phyloP scores from a whole-genome alignment of 2,329 filamentous ascomycete species.

The Cercospora sesami region DNA sequence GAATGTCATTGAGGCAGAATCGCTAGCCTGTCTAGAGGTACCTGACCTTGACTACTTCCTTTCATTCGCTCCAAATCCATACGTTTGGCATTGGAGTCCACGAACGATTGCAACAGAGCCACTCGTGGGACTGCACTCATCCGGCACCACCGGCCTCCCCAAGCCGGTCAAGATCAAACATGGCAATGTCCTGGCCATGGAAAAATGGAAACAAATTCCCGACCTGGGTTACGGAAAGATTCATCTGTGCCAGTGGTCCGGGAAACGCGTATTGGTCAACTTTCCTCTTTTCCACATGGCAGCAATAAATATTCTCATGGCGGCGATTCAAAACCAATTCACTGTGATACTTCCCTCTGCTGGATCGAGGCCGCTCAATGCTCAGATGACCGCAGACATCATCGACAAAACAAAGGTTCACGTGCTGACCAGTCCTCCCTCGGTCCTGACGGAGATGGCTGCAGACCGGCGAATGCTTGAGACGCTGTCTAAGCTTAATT shows the following conservation, averaged over 20 bases:
- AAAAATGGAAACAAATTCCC: constrained; percentile 18
- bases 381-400: constrained; percentile 16
- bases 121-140: constrained; percentile 21
- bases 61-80: constrained; percentile 8
- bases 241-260: constrained; percentile 16
- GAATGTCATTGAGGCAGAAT: constrained; percentile 18
- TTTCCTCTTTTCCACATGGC: constrained; percentile 22
- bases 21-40: constrained; percentile 17
- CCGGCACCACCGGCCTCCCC: constrained; percentile 21
- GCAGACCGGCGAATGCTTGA: constrained; percentile 11
- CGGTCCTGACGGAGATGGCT: constrained; percentile 21
- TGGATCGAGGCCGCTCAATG: constrained; percentile 4
- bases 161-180: constrained; percentile 23
- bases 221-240: constrained; percentile 8
- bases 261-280: constrained; percentile 8
- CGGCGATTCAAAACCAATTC: constrained; percentile 14
- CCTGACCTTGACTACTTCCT: constrained; percentile 22
- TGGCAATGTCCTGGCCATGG: constrained; percentile 20
- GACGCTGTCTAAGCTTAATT: constrained; percentile 10
- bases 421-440: constrained; percentile 8
- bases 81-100: constrained; percentile 18
- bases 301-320: constrained; percentile 16
- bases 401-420: constrained; percentile 14
- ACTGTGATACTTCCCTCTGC: constrained; percentile 13
- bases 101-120: constrained; percentile 18